Base-by-base conservation (phyloP, 2,329 filamentous ascomycete species). In the Tolypocladium capitatum region DNA sequence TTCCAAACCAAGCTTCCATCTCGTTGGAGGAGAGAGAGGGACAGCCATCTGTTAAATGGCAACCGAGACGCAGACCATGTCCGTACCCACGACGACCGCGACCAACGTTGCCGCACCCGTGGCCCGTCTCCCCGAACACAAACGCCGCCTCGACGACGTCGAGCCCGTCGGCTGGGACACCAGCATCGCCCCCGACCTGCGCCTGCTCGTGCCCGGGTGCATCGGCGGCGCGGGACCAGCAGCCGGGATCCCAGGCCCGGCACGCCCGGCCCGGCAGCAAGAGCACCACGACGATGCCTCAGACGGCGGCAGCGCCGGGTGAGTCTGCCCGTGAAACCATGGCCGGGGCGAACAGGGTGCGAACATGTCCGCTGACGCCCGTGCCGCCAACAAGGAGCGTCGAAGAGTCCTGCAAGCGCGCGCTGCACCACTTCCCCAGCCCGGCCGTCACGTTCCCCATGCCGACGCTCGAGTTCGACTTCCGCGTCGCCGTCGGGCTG, bases 381-480 rank as follows among this genome's bases (percentile, higher is more conserved):
- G 4, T 9, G 38, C 38, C 27, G 24, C 38, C 8, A n/a, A 18
- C 4, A 43, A 62, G 56, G 49, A 64, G 57, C 46, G 60, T 68
- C 47, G 65, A 68, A 50, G 65, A 68, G 46, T 57, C 63, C 16
- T 65, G 62, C 50, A 63, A 65, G 50, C 63, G 65, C 38, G 60
- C 65, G 10, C 57, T 68, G 18, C 59, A 63, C 43, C 65, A 68
- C 46, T 68, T 68, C 34, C 66, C 68, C n/a, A 65, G 67, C 51
- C 67, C 71, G 18, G 57, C 61, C 36, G 52, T 73, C 32, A 62
- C 62, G 4, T 66, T 75, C 45, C 71, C 72, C 14, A 65, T 67
- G 55, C 71, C 72, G 5, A 64, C 62, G 34, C 64, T 74, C 45
- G 66, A 65, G 45, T 71, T 74, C 42, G 72, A 75, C 55, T 74